Conservation (phyloP, 1,284 basidiomycete genomes). For the Ustilago xerochloae region DNA sequence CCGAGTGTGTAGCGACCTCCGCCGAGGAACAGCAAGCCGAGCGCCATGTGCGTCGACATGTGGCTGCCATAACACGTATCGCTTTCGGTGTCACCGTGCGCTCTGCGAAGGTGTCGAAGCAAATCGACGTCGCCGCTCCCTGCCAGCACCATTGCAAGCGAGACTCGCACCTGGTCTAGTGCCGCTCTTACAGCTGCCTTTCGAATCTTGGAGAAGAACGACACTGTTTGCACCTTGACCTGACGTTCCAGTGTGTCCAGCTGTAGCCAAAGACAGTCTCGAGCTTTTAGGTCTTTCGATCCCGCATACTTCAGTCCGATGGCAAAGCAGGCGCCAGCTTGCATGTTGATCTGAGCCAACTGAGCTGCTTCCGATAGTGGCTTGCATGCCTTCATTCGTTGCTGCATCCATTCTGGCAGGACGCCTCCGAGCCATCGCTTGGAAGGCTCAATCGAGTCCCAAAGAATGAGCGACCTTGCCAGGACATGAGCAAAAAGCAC, state of each 20-base stretch:
- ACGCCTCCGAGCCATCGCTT: slow-evolving; percentile 82
- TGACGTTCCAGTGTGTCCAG: slow-evolving; percentile 76
- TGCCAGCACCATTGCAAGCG: slow-evolving; percentile 91
- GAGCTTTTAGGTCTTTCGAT: slow-evolving; percentile 74
- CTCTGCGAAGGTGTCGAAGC: slow-evolving; percentile 85
- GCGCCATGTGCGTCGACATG: slow-evolving; percentile 87
- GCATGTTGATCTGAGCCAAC: slow-evolving; percentile 60
- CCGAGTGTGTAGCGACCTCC: slow-evolving; percentile 92
- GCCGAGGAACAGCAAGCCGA: slow-evolving; percentile 93
- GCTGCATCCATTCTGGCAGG: slow-evolving; percentile 78
- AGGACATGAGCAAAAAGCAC: slow-evolving; percentile 85
- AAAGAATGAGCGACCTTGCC: slow-evolving; percentile 84
- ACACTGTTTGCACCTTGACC: slow-evolving; percentile 69
- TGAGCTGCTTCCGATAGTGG: slow-evolving; percentile 41
- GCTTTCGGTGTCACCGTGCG: slow-evolving; percentile 83
- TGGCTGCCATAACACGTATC: slow-evolving; percentile 81
- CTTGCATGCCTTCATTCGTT: slow-evolving; percentile 70
- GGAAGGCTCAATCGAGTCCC: slow-evolving; percentile 80
- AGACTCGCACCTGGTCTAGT: slow-evolving; percentile 84
- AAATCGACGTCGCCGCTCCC: slow-evolving; percentile 94
- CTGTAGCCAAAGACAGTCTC: slow-evolving; percentile 81
- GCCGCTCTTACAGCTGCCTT: slow-evolving; percentile 88
- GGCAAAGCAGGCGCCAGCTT: slow-evolving; percentile 87
- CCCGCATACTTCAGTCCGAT: slow-evolving; percentile 93
- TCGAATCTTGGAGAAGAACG: slow-evolving; percentile 54